Percentiles rank a stretch among this genome's conserved stretches.
phyloP scores from a whole-genome alignment of 2,329 filamentous ascomycete genomes.

The Sporothrix pallida region DNA sequence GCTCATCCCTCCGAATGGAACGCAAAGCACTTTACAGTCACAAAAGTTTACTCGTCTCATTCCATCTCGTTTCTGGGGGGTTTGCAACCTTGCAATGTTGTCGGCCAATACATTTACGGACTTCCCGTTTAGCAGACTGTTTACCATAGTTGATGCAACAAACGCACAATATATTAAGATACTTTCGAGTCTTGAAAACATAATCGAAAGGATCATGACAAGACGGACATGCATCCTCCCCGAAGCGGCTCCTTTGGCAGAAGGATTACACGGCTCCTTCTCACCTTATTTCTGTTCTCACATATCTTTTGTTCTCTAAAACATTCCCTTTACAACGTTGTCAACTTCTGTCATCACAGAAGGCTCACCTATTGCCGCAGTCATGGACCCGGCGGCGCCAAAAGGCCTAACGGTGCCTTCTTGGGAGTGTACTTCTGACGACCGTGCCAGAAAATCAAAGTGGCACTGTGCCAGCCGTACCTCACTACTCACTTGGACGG shows the following conservation, averaged over 20 bases:
- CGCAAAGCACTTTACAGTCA: neutral
- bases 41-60: neutral
- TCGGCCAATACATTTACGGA: too few relatives aligned
- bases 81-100: neutral
- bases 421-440: neutral
- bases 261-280: neutral
- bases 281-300: neutral
- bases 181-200: too few relatives aligned
- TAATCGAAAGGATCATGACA: neutral
- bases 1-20: conserved; percentile 14
- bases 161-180: neutral
- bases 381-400: neutral
- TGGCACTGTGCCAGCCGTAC: conserved; percentile 2
- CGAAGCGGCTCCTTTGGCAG: neutral
- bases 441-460: neutral
- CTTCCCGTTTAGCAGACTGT: neutral
- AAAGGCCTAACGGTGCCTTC: neutral
- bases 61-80: neutral
- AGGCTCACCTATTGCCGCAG: neutral
- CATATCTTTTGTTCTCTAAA: neutral
- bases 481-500: neutral
- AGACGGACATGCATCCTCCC: neutral
- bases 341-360: neutral
- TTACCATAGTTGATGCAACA: neutral
- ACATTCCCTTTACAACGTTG: neutral